phyloP scores from a whole-genome alignment of 257 asterid genomes.

The Datura wrightii region DNA sequence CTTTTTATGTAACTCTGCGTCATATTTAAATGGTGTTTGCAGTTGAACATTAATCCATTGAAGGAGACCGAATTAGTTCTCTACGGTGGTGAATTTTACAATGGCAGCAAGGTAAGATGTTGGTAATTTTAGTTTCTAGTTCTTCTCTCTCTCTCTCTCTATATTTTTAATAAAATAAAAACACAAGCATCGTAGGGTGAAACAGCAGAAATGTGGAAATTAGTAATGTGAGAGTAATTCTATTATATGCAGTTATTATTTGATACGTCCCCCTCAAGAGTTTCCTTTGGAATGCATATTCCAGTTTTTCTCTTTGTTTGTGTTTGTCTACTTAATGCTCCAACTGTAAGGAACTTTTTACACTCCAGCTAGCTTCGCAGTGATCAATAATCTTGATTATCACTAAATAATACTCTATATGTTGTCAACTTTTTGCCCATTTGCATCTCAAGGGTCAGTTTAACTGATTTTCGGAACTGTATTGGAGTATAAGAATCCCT shows the following conservation, averaged over 20 bases:
- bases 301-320: not conserved
- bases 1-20: not conserved
- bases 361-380: not conserved
- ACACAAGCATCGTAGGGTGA: not conserved
- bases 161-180: no score
- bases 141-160: no score
- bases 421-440: not conserved
- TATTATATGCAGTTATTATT: not conserved
- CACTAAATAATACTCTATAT: not conserved
- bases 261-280: no score
- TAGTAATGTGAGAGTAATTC: not conserved
- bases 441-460: not conserved
- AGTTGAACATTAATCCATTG: slow-evolving; percentile 86
- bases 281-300: not conserved
- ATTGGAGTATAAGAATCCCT: not conserved
- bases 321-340: not conserved
- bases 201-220: not conserved
- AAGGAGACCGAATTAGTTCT: slow-evolving; percentile 87
- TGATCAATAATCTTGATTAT: not conserved
- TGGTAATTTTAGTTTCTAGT: not conserved
- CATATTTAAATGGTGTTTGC: slow-evolving; percentile 26
- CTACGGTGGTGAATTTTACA: slow-evolving; percentile 98
- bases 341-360: not conserved
- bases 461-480: not conserved
- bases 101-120: slow-evolving; percentile 80